Conservation (phyloP, 1,284 basidiomycete genomes). For the Cronartium ribicola region DNA sequence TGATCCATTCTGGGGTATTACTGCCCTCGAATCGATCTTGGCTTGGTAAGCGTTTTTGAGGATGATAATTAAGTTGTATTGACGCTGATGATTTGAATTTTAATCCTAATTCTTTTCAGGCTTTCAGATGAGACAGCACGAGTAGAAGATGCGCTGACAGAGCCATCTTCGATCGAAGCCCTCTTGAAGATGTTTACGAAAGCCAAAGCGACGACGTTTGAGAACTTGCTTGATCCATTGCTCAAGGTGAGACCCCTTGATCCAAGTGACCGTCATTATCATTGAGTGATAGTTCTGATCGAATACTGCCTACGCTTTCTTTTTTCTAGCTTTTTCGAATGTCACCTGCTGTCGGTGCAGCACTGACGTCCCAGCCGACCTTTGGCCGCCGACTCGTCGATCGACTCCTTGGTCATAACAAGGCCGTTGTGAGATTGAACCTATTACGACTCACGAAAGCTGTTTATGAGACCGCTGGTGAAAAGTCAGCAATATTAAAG, state of each 20-base stretch:
- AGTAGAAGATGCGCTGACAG: slow-evolving; percentile 80
- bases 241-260: slow-evolving; percentile 45
- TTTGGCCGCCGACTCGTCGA: slow-evolving; percentile 86
- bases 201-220: slow-evolving; percentile 86
- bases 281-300: neutral
- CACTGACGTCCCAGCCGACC: slow-evolving; percentile 66
- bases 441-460: slow-evolving; percentile 77
- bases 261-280: neutral
- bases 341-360: slow-evolving; percentile 68
- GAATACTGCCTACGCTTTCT: slow-evolving; percentile 2
- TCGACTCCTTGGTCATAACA: slow-evolving; percentile 63
- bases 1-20: slow-evolving; percentile 94
- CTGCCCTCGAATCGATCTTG: slow-evolving; percentile 80
- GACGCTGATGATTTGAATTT: neutral
- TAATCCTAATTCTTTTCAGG: slow-evolving; percentile 56
- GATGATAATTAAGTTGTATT: too few species aligned
- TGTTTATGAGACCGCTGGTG: slow-evolving; percentile 82
- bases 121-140: slow-evolving; percentile 89
- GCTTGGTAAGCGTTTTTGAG: slow-evolving; percentile 64
- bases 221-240: slow-evolving; percentile 80
- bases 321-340: slow-evolving; percentile 67
- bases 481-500: slow-evolving; percentile 72
- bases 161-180: slow-evolving; percentile 64
- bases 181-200: slow-evolving; percentile 78
- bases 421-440: slow-evolving; percentile 83